Percentiles rank a stretch among this genome's conserved stretches.
Evolutionary conservation across 1,139 yeast genomes (phyloP).

Genomic region (Eremothecium sinecaudum): DNA sequence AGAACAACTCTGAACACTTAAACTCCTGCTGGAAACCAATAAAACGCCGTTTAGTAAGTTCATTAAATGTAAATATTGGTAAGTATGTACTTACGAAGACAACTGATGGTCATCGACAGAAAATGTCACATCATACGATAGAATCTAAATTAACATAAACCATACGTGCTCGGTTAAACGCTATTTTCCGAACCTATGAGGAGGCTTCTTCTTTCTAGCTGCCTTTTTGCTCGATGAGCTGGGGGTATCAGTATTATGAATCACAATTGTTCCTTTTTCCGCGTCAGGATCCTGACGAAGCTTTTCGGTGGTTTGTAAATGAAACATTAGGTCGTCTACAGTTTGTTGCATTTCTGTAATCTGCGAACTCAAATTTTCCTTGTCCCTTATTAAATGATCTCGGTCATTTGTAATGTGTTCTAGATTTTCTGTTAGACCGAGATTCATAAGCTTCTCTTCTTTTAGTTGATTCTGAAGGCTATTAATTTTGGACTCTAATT

Average conservation of each 20-base stretch:
- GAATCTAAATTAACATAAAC: no score
- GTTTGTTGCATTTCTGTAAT: conserved; percentile 57
- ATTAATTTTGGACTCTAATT: conserved; percentile 7
- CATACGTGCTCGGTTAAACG: no score
- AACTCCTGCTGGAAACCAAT: no score
- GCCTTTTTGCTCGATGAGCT: conserved; percentile 6
- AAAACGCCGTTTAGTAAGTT: no score
- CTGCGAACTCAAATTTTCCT: conserved; percentile 27
- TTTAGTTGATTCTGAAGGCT: conserved; percentile 30
- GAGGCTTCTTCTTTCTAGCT: conserved; percentile 15
- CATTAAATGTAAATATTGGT: no score
- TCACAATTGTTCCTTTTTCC: conserved; percentile 56
- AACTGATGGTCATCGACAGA: no score
- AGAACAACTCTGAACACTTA: no score
- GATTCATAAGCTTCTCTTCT: conserved; percentile 46
- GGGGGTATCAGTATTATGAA: conserved; percentile 22
- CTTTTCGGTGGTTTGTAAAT: conserved; percentile 62
- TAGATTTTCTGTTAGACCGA: conserved; percentile 49
- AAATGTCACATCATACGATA: no score
- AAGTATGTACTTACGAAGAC: no score
- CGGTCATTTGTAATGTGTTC: conserved; percentile 39
- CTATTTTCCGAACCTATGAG: conserved; percentile 2
- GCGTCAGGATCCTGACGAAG: conserved; percentile 64
- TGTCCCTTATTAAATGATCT: conserved; percentile 26
- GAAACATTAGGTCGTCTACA: conserved; percentile 74